phyloP scores from a whole-genome alignment of 306 rosid genomes.

The Casuarina glauca region DNA sequence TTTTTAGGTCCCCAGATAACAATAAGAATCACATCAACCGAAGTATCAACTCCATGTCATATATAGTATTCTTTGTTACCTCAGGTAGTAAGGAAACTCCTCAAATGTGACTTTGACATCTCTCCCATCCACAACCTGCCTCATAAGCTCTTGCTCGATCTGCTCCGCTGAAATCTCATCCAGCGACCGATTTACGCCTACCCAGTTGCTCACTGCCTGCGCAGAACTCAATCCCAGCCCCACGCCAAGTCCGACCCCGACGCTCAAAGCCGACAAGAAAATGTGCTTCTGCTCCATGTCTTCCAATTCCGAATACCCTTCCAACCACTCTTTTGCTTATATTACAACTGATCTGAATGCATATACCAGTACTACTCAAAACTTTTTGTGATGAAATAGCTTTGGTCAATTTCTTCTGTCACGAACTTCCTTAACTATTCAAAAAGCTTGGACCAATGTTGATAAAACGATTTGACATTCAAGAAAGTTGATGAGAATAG shows the following conservation, averaged over 20 bases:
- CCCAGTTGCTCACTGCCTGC: constrained; percentile 78
- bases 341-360: neutral
- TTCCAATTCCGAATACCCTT: neutral
- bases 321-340: neutral
- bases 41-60: neutral
- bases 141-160: constrained; percentile 71
- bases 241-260: constrained; percentile 93
- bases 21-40: constrained; percentile 8
- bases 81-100: constrained; percentile 79
- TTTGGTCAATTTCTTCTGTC: neutral
- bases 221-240: constrained; percentile 87
- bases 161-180: constrained; percentile 66
- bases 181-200: constrained; percentile 52
- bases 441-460: neutral
- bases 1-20: constrained; percentile 12
- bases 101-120: constrained; percentile 57
- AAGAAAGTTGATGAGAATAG: constrained; percentile 1
- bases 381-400: no score
- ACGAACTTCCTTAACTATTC: neutral
- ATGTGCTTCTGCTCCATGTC: constrained; percentile 91
- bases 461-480: neutral
- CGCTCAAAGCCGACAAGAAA: constrained; percentile 90
- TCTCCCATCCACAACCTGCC: constrained; percentile 61
- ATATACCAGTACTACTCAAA: neutral
- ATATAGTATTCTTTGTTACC: constrained; percentile 45